Evolutionary conservation across 2,329 filamentous ascomycete genomes (phyloP), one percentile per base, ranked within the genome.

Genomic region (Fusarium xyrophilum): DNA sequence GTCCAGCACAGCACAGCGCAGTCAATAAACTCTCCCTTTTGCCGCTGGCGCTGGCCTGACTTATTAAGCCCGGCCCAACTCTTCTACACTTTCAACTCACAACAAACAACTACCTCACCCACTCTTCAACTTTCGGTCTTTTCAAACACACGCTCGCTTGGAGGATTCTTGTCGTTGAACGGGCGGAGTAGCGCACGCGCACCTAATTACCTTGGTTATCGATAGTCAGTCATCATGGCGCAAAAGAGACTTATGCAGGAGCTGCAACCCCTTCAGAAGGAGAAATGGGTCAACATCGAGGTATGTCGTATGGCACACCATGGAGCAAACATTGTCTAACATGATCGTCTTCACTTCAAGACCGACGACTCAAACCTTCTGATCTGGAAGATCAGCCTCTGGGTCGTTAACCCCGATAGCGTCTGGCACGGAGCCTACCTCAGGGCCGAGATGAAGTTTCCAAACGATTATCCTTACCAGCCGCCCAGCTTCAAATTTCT

Each of bases 361-460:
- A 84, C 93, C 36, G 87, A 93, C 69, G 88, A 93, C 74, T 86
- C 89, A n/a, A 93, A 96, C 77, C 88, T 98, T 66, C 91, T 96
- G 76, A 86, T 89, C 68, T 98, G 96, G 95, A 89, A 88, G 64
- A 84, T 98, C 48, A 94, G 91, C 6, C 87, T 99, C 60, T 94
- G 97, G 82, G 93, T 97, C 38, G 87, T 97, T 74, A 98, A 98
- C 79, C 88, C 92, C 1, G 94, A 97, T 73, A 97, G 93, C 67
- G 85, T 91, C 69, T 98, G 96, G 84, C 90, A 97, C 74, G 94
- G 94, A 63, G 96, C 92, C 70, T 99, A 97, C 79, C 93, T 97
- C 79, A 94, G 88, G 80, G 93, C 92, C 56, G 89, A 91, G 74
- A 96, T 99, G 90, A 88, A 85, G 25, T 98, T 99, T 75, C 90